Base-by-base conservation (phyloP, 2,329 filamentous ascomycete genomes). In the Graphiopsis chlorocephala region DNA sequence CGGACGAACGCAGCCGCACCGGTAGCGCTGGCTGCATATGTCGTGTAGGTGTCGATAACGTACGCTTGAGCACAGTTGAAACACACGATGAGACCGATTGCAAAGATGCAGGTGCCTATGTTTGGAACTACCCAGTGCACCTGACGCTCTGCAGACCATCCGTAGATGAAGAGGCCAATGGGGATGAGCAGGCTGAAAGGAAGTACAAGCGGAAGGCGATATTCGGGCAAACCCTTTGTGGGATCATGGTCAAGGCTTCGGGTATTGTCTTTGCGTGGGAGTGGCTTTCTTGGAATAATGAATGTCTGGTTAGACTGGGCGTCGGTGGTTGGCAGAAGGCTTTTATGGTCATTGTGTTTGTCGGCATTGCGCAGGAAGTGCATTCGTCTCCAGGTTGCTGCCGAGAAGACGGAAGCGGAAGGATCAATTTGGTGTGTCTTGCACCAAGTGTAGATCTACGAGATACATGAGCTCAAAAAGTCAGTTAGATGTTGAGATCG, bases 201-300 rank as follows among this genome's bases (percentile, higher is more conserved):
- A 63, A 86, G 81, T 73, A 88, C 83, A 0, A 83, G 77, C 0
- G 84, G 82, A 0, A 79, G 72, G 6, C 77, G 74, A 47, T 75
- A 79, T 60, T 80, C 78, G 8, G 59, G 59, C 10, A 61, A 31
- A 11, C 45, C 59, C 35, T 61, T 53, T 10, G 77, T 75, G 2
- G 72, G 70, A 10, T 76, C 77, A 62, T 81, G 67, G 26, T 64
- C 47, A 56, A 71, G 67, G 50, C 68, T 70, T 31, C 68, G 62
- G 4, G 65, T 65, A 1, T 68, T 69, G 33, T 61, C 64, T 25
- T n/a, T 23, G 5, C 38, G n/a, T 38, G 52, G 56, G 5, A 52
- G 14, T 6, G 59, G 59, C 23, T 53, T 61, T 8, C 59, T 20
- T 2, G 47, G 59, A 3, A 61, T 53, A 38, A 14, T 23, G 57